These are phyloP conservation scores for Elsinoe arachidis DNA, from an alignment of 2,329 filamentous ascomycete species.

Conservation along the genomic window DNA sequence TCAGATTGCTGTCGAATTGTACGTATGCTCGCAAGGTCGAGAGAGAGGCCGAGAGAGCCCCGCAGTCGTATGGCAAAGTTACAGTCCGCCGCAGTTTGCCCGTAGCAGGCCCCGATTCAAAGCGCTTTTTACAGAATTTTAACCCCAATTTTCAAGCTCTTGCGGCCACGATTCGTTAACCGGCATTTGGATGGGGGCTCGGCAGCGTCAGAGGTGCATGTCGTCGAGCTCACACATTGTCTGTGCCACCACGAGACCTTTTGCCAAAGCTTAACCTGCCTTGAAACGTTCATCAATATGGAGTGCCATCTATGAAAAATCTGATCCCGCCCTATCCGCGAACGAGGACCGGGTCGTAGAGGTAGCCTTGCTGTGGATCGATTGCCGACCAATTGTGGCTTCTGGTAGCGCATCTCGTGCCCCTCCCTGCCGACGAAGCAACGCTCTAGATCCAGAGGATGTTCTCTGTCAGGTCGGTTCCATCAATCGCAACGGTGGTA, in stretches of 20 bases:
- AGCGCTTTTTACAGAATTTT: not conserved
- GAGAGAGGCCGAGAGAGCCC: not conserved
- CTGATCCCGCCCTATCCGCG: conserved; percentile 4
- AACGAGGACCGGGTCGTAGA: not conserved
- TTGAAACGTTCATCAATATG: conserved; percentile 1
- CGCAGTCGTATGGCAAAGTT: not conserved
- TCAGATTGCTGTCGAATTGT: too few relatives aligned
- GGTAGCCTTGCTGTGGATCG: not conserved
- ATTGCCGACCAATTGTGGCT: conserved; percentile 8
- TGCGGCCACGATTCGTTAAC: not conserved
- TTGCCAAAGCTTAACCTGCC: not conserved
- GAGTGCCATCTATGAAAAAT: not conserved
- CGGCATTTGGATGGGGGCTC: not conserved
- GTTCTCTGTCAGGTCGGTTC: not conserved
- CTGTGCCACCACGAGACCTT: not conserved
- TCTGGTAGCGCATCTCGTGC: not conserved
- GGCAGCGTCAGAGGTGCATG: conserved; percentile 1
- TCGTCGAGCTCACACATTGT: not conserved
- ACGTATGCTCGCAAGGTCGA: not conserved
- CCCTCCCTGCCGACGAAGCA: conserved; percentile 5
- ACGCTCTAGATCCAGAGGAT: not conserved
- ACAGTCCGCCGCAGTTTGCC: not conserved
- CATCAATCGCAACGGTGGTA: not conserved
- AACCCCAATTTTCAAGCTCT: not conserved
- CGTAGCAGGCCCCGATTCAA: not conserved